Percentiles rank a stretch among this genome's conserved stretches.
These are phyloP conservation scores for Antrodiella citrinella DNA, from an alignment of 768 basidiomycete species.

Conservation along the genomic window DNA sequence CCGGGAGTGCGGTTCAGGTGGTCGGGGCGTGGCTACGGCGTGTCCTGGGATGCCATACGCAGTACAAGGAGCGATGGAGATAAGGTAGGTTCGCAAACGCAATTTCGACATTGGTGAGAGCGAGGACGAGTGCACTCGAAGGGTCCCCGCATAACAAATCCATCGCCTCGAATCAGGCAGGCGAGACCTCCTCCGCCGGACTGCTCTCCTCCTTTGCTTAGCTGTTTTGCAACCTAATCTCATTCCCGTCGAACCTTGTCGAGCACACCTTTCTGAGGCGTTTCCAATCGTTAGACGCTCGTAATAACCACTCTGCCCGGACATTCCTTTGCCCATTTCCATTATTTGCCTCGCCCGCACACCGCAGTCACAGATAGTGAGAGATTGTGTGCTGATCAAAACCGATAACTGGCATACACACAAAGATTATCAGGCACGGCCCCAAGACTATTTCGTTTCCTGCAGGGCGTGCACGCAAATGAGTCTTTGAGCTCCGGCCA, in stretches of 20 bases:
- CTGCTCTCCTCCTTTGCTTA: slow-evolving; percentile 9
- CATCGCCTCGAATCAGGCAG: slow-evolving; percentile 21
- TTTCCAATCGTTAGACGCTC: neutral
- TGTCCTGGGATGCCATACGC: slow-evolving; percentile 47
- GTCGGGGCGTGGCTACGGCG: slow-evolving; percentile 55
- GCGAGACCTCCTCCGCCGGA: slow-evolving; percentile 17
- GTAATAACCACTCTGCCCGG: neutral
- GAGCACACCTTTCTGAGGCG: neutral
- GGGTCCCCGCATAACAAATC: slow-evolving; percentile 21
- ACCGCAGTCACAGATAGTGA: neutral
- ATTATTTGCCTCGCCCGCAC: no score
- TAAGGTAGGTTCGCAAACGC: slow-evolving; percentile 32
- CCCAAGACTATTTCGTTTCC: neutral
- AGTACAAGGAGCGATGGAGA: slow-evolving; percentile 45
- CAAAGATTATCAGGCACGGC: slow-evolving; percentile 12
- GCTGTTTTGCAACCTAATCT: slow-evolving; percentile 14
- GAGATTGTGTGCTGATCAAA: neutral
- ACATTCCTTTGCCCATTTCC: neutral
- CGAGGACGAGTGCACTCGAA: slow-evolving; percentile 12
- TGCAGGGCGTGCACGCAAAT: neutral
- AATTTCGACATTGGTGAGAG: neutral
- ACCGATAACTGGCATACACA: neutral
- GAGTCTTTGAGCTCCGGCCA: neutral
- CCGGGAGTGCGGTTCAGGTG: slow-evolving; percentile 58
- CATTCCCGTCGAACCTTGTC: neutral